Evolutionary conservation across 1,284 basidiomycete genomes (phyloP).

Genomic region (Cryptococcus sp.): DNA sequence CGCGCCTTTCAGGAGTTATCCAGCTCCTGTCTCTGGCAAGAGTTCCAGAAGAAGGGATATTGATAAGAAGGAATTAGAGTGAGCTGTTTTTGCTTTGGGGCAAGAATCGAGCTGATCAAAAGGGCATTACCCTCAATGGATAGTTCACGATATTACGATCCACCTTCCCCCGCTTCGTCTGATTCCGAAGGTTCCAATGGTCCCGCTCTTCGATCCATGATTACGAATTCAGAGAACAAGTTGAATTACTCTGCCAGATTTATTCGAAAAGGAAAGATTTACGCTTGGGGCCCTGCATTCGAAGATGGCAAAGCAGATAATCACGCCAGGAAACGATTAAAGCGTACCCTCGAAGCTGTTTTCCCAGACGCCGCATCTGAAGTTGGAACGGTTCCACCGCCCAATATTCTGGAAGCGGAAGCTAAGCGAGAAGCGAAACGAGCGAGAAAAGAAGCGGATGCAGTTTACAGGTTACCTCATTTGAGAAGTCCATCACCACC

Average conservation of each 20-base stretch:
- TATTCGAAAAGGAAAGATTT: conserved; percentile 45
- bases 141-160: conserved; percentile 32
- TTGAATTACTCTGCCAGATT: conserved; percentile 36
- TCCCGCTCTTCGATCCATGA: conserved; percentile 13
- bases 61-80: conserved; percentile 24
- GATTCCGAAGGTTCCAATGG: conserved; percentile 17
- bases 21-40: not conserved
- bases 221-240: conserved; percentile 45
- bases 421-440: conserved; percentile 19
- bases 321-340: conserved; percentile 34
- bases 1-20: too few species aligned
- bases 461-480: conserved; percentile 36
- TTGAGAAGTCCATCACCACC: conserved; percentile 43
- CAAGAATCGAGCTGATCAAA: too few species aligned
- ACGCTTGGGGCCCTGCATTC: conserved; percentile 44
- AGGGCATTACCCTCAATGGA: conserved; percentile 37
- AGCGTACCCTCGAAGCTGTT: conserved; percentile 34
- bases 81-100: conserved; percentile 4
- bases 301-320: conserved; percentile 31
- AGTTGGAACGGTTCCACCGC: conserved; percentile 25
- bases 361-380: conserved; percentile 40
- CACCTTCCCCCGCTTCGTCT: conserved; percentile 26
- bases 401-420: conserved; percentile 32
- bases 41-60: not conserved
- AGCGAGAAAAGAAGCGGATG: conserved; percentile 25